Evolutionary conservation across 345 rosid species (phyloP).

Genomic region (Rhizophora mangle): DNA sequence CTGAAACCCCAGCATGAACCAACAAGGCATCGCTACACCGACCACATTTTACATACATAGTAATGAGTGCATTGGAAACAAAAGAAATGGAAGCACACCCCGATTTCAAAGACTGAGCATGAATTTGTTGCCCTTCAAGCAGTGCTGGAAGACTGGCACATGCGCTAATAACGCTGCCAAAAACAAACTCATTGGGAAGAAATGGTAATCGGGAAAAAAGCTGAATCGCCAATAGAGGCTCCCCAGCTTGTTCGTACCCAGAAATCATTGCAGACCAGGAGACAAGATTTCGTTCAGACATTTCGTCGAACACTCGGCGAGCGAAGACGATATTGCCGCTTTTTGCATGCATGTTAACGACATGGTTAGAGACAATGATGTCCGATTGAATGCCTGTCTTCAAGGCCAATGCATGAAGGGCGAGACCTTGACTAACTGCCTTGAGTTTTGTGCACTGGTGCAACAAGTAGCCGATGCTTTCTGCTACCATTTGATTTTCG

Average conservation of each 20-base stretch:
- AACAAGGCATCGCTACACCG: conserved; percentile 37
- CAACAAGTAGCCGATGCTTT: conserved; percentile 37
- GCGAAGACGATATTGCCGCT: conserved; percentile 40
- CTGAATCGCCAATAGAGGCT: conserved; percentile 33
- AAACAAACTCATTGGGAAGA: conserved; percentile 52
- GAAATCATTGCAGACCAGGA: conserved; percentile 71
- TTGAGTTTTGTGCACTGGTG: conserved; percentile 48
- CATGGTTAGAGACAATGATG: conserved; percentile 44
- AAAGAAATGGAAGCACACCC: conserved; percentile 42
- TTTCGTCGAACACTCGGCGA: conserved; percentile 50
- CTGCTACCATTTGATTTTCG: conserved; percentile 11
- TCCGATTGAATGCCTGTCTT: conserved; percentile 40
- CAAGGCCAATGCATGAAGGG: conserved; percentile 44
- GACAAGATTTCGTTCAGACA: conserved; percentile 50
- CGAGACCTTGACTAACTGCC: conserved; percentile 37
- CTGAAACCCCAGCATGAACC: conserved; percentile 20
- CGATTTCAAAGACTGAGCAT: conserved; percentile 46
- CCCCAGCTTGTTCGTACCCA: conserved; percentile 46
- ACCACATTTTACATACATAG: conserved; percentile 58
- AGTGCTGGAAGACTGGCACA: conserved; percentile 37
- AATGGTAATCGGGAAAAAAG: conserved; percentile 34
- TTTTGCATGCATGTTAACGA: conserved; percentile 55
- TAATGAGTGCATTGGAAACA: conserved; percentile 53
- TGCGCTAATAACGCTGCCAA: conserved; percentile 44
- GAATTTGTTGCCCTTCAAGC: conserved; percentile 43